phyloP scores from a whole-genome alignment of 768 basidiomycete species.

The Trametes villosa region DNA sequence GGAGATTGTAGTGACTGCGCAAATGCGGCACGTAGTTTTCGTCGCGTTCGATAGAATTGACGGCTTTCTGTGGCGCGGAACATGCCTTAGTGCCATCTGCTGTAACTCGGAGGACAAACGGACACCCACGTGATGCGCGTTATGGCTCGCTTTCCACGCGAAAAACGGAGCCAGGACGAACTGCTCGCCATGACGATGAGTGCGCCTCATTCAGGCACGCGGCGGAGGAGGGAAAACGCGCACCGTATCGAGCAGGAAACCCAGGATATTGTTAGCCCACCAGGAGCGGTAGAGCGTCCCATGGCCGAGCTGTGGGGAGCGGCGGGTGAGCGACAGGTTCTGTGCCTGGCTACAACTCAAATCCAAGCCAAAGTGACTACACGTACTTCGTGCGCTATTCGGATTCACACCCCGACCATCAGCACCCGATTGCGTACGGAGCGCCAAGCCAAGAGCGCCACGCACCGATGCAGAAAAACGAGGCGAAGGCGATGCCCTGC shows the following conservation, averaged over 20 bases:
- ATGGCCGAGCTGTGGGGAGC: constrained; percentile 34
- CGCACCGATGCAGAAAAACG: constrained; percentile 57
- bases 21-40: constrained; percentile 38
- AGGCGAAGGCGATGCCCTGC: constrained; percentile 55
- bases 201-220: neutral
- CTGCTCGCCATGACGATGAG: constrained; percentile 18
- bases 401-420: neutral
- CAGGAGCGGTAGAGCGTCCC: constrained; percentile 30
- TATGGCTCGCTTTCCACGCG: constrained; percentile 37
- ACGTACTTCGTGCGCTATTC: constrained; percentile 30
- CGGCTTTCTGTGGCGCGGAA: constrained; percentile 28
- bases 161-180: constrained; percentile 37
- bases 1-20: constrained; percentile 32
- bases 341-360: constrained; percentile 10
- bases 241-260: constrained; percentile 36
- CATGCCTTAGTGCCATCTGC: neutral
- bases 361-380: constrained; percentile 6
- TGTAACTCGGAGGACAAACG: neutral
- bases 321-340: constrained; percentile 2
- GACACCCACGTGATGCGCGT: constrained; percentile 34
- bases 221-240: constrained; percentile 7
- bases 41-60: constrained; percentile 35
- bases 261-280: constrained; percentile 34
- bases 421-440: neutral
- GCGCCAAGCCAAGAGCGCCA: neutral